Evolutionary conservation across 2,329 filamentous ascomycete genomes (phyloP).

Genomic region (Penicillium sp.): DNA sequence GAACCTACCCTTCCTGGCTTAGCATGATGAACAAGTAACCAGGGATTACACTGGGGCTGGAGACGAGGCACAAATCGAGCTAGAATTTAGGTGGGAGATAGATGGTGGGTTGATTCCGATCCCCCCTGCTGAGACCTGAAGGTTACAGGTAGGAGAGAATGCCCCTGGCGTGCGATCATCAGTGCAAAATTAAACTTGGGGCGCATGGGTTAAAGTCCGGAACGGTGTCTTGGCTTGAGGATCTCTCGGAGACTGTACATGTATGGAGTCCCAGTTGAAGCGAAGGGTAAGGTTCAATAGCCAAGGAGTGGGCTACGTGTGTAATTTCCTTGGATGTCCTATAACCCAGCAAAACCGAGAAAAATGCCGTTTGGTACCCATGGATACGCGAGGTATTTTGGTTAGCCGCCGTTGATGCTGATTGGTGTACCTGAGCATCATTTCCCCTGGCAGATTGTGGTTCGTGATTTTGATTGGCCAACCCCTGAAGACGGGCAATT

Average conservation of each 20-base stretch:
- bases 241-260: neutral
- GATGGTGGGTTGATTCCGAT: neutral
- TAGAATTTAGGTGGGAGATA: neutral
- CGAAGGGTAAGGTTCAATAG: conserved; percentile 8
- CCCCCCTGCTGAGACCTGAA: conserved; percentile 5
- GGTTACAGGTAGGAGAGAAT: conserved; percentile 1
- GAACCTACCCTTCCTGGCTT: neutral
- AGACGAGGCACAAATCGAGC: neutral
- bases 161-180: conserved; percentile 16
- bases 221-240: conserved; percentile 7
- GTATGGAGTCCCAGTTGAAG: neutral
- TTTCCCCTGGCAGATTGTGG: conserved; percentile 2
- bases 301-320: neutral
- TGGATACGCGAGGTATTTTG: conserved; percentile 23
- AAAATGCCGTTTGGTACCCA: conserved; percentile 15
- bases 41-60: neutral
- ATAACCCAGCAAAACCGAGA: neutral
- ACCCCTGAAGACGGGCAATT: conserved; percentile 18
- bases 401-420: conserved; percentile 10
- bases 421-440: conserved; percentile 34
- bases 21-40: neutral
- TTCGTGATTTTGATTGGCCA: conserved; percentile 22
- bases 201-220: conserved; percentile 2
- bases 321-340: neutral
- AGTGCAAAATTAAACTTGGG: conserved; percentile 15